A percentile compares a stretch with the other conserved stretches of the same genome.
Conservation (phyloP, 768 basidiomycete genomes). For the Suillus hirtellus region DNA sequence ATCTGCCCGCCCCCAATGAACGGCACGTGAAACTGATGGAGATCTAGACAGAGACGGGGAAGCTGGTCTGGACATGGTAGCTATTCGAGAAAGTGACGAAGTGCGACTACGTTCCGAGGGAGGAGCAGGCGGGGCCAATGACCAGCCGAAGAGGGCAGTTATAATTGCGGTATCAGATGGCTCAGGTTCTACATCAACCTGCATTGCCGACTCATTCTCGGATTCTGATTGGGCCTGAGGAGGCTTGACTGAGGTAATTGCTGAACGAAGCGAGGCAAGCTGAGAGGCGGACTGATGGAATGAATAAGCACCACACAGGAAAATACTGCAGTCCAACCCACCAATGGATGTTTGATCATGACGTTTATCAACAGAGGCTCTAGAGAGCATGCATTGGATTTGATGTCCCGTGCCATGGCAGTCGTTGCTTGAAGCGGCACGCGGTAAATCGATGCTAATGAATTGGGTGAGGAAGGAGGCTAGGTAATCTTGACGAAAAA, state of each 20-base stretch:
- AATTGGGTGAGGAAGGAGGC: slow-evolving; percentile 8
- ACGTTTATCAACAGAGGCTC: slow-evolving; percentile 54
- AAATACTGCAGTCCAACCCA: slow-evolving; percentile 34
- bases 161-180: slow-evolving; percentile 42
- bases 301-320: slow-evolving; percentile 14
- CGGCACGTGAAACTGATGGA: slow-evolving; percentile 29
- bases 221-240: slow-evolving; percentile 26
- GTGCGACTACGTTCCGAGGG: slow-evolving; percentile 15
- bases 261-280: slow-evolving; percentile 49
- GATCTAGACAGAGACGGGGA: slow-evolving; percentile 35
- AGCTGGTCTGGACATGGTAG: slow-evolving; percentile 25
- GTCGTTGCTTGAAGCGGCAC: slow-evolving; percentile 69
- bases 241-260: slow-evolving; percentile 33
- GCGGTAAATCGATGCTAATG: slow-evolving; percentile 66
- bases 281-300: slow-evolving; percentile 55
- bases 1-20: slow-evolving; percentile 18
- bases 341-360: slow-evolving; percentile 71
- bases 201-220: slow-evolving; percentile 25
- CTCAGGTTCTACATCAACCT: slow-evolving; percentile 16
- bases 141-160: slow-evolving; percentile 52
- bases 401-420: slow-evolving; percentile 62
- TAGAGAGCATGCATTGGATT: slow-evolving; percentile 51
- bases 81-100: slow-evolving; percentile 28
- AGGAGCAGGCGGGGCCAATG: slow-evolving; percentile 33
- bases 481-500: neutral